phyloP scores from a whole-genome alignment of 1,139 yeast species.

The Nadsonia commutata region DNA sequence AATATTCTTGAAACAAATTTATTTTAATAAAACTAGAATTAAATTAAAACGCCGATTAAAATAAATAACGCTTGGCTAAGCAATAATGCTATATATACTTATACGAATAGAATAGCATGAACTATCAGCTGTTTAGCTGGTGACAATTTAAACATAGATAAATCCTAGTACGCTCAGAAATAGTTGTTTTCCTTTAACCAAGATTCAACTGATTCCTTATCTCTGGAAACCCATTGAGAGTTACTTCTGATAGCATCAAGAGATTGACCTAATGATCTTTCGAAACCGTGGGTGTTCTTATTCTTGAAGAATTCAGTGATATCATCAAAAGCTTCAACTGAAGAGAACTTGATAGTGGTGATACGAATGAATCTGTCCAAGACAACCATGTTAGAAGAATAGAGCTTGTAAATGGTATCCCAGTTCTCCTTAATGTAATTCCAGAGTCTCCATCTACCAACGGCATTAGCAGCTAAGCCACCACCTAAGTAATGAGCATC shows the following conservation, averaged over 20 bases:
- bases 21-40: too few species aligned
- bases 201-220: neutral
- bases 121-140: too few species aligned
- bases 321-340: conserved; percentile 29
- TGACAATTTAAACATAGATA: too few species aligned
- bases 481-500: conserved; percentile 48
- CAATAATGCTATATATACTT: too few species aligned
- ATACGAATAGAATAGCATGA: neutral
- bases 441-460: conserved; percentile 40
- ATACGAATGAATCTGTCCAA: conserved; percentile 49
- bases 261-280: conserved; percentile 20
- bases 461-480: conserved; percentile 37
- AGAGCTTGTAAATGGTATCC: conserved; percentile 30
- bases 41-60: too few species aligned
- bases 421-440: conserved; percentile 40
- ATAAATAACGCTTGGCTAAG: too few species aligned
- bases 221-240: conserved; percentile 21
- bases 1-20: too few species aligned
- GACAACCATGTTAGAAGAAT: conserved; percentile 44
- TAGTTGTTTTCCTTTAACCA: conserved; percentile 9
- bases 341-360: conserved; percentile 35
- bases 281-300: conserved; percentile 35
- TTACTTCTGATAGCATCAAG: conserved; percentile 18
- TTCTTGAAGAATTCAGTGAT: conserved; percentile 37
- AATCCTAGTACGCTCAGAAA: conserved; percentile 1